A percentile compares a stretch with the other conserved stretches of the same genome.
phyloP scores from a whole-genome alignment of 139 green algal genomes.

The Chlamydomonas incerta region DNA sequence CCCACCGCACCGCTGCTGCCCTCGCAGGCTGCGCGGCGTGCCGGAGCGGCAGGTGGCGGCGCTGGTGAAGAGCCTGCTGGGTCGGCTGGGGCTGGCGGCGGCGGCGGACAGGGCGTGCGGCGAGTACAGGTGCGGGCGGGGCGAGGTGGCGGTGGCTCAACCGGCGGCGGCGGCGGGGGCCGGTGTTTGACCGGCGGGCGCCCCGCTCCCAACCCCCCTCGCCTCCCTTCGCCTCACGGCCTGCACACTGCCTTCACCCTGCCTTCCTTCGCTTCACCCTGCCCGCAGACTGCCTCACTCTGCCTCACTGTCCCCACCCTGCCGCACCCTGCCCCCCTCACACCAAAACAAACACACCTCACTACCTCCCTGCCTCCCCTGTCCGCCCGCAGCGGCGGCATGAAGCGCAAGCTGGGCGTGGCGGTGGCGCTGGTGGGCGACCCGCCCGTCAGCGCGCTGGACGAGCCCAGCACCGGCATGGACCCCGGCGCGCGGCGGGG shows the following conservation, averaged over 20 bases:
- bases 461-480: slow-evolving; percentile 85
- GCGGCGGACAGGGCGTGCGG: slow-evolving; percentile 51
- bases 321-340: too few relatives aligned
- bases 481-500: slow-evolving; percentile 62
- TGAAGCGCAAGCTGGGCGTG: slow-evolving; percentile 82
- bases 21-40: slow-evolving; percentile 60
- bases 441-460: slow-evolving; percentile 75
- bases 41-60: slow-evolving; percentile 30
- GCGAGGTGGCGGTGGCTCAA: too few relatives aligned
- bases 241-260: too few relatives aligned
- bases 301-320: too few relatives aligned
- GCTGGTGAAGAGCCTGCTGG: slow-evolving; percentile 59
- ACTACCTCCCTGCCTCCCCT: background rate
- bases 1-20: too few relatives aligned
- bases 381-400: slow-evolving; percentile 75
- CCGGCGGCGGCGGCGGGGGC: too few relatives aligned
- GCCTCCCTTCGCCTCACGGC: too few relatives aligned
- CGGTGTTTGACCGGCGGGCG: too few relatives aligned
- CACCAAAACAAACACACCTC: too few relatives aligned
- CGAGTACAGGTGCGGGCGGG: slow-evolving; percentile 30
- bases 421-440: slow-evolving; percentile 78
- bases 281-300: too few relatives aligned
- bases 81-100: slow-evolving; percentile 63
- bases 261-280: too few relatives aligned
- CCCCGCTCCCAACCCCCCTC: too few relatives aligned